Evolutionary conservation across 2,329 filamentous ascomycete genomes (phyloP).

Genomic region (Aspergillus fumigatiaffinis): DNA sequence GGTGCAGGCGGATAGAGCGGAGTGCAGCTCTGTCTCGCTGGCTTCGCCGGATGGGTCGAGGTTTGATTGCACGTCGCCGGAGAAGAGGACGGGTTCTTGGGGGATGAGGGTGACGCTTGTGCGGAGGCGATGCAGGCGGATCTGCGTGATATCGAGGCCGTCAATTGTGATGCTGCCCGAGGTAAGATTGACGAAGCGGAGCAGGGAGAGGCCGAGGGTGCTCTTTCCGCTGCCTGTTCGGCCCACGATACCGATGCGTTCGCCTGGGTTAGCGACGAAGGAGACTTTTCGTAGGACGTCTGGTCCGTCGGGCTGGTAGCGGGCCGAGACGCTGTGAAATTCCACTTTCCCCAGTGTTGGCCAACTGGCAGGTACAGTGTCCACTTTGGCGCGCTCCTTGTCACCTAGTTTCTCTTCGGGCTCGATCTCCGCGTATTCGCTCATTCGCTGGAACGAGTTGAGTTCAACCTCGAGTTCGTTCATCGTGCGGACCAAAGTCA

Average conservation of each 20-base stretch:
- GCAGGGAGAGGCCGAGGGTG: slow-evolving; percentile 50
- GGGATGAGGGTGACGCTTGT: slow-evolving; percentile 57
- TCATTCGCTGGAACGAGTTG: slow-evolving; percentile 34
- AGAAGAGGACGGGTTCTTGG: slow-evolving; percentile 58
- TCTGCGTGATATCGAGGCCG: slow-evolving; percentile 52
- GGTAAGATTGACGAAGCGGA: slow-evolving; percentile 51
- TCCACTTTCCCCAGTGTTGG: slow-evolving; percentile 21
- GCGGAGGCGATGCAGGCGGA: slow-evolving; percentile 50
- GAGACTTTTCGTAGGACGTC: slow-evolving; percentile 22
- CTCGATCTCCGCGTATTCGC: slow-evolving; percentile 22
- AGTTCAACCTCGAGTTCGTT: slow-evolving; percentile 57
- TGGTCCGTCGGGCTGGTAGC: slow-evolving; percentile 18
- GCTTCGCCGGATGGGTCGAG: slow-evolving; percentile 57
- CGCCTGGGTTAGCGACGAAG: slow-evolving; percentile 19
- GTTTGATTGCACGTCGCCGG: slow-evolving; percentile 55
- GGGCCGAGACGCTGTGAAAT: slow-evolving; percentile 22
- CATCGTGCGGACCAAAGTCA: slow-evolving; percentile 51
- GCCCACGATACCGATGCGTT: slow-evolving; percentile 26
- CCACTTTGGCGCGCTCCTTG: slow-evolving; percentile 4
- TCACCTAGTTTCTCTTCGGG: slow-evolving; percentile 18
- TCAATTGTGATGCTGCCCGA: slow-evolving; percentile 54
- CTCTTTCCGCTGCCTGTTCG: slow-evolving; percentile 33
- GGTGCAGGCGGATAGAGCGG: slow-evolving; percentile 27
- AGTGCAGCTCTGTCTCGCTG: slow-evolving; percentile 43
- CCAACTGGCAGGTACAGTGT: slow-evolving; percentile 19